Evolutionary conservation across 169 alveolate species (phyloP).

Genomic region (Plasmodium billcollinsi): DNA sequence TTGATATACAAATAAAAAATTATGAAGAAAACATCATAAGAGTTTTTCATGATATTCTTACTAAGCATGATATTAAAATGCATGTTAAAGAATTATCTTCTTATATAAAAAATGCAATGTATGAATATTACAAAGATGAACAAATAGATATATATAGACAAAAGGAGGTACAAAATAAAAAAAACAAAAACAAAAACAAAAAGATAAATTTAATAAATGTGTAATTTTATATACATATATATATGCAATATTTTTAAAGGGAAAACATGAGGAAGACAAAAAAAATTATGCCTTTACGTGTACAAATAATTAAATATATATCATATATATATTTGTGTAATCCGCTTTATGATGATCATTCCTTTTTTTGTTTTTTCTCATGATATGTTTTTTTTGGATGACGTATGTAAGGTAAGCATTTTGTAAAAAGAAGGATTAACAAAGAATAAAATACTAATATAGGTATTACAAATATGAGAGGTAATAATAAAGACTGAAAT

Average conservation of each 20-base stretch:
- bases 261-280: not conserved
- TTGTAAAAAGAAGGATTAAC: conserved; percentile 14
- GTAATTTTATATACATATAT: not conserved
- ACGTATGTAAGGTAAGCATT: not conserved
- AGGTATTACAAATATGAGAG: conserved; percentile 24
- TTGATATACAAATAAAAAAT: conserved; percentile 60
- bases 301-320: not conserved
- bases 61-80: conserved; percentile 18
- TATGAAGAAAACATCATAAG: conserved; percentile 58
- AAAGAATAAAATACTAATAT: conserved; percentile 19
- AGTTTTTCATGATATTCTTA: conserved; percentile 41
- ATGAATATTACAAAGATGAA: conserved; percentile 7
- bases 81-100: conserved; percentile 10
- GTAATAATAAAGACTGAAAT: conserved; percentile 40
- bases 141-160: not conserved
- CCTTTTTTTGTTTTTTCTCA: not conserved
- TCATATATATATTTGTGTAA: not conserved
- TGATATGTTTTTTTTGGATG: not conserved
- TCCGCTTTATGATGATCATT: not conserved
- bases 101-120: conserved; percentile 37
- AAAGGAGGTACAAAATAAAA: not conserved
- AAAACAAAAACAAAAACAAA: not conserved
- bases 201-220: not conserved
- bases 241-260: not conserved
- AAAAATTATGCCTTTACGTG: not conserved